phyloP scores from a whole-genome alignment of 495 filamentous ascomycete species.

The Talaromyces stipitatus region DNA sequence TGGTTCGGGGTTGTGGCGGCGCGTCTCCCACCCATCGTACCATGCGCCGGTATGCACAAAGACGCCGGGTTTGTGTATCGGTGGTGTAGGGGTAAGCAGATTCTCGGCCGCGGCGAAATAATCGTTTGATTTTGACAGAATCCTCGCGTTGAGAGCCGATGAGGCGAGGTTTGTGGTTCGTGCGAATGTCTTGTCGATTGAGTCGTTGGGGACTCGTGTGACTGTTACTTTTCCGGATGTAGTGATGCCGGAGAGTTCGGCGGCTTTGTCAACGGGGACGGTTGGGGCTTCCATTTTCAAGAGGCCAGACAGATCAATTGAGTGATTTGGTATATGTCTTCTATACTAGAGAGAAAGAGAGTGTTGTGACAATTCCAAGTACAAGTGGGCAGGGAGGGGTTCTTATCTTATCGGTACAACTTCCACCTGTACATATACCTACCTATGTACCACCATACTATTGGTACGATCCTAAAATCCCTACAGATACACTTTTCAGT shows the following conservation, averaged over 20 bases:
- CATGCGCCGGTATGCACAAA: conserved; percentile 83
- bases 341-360: neutral
- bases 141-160: conserved; percentile 59
- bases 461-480: neutral
- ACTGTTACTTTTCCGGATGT: conserved; percentile 17
- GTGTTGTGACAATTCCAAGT: neutral
- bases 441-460: neutral
- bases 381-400: neutral
- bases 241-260: conserved; percentile 14
- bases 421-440: neutral
- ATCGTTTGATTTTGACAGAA: conserved; percentile 76
- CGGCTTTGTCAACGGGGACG: neutral
- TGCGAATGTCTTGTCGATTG: conserved; percentile 65
- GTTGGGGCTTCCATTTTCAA: conserved; percentile 2
- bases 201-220: conserved; percentile 40
- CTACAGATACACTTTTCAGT: neutral
- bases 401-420: conserved; percentile 1
- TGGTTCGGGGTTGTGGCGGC: conserved; percentile 69
- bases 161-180: conserved; percentile 66
- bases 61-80: conserved; percentile 70
- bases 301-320: neutral
- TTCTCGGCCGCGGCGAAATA: conserved; percentile 83
- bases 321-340: neutral
- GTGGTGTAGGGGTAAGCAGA: conserved; percentile 65
- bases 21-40: conserved; percentile 95